Evolutionary conservation across 2,329 filamentous ascomycete genomes (phyloP), one percentile per base, ranked within the genome.

Genomic region (Fusarium fujikuroi): DNA sequence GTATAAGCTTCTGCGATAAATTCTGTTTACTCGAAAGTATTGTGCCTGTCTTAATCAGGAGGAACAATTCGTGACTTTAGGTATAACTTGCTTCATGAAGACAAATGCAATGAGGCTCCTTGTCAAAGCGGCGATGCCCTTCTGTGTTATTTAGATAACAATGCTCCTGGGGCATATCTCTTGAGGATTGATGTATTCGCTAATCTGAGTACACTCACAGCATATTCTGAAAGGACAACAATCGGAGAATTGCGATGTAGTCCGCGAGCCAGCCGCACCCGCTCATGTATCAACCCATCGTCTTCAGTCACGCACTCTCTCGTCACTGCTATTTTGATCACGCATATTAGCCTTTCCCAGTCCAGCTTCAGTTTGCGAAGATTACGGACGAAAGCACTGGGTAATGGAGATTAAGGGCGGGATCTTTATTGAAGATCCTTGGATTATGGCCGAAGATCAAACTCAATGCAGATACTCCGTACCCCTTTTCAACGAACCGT

Each of bases 401-500:
- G 18, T 21, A 30, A 39, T 16, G 28, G 11, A 44, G 50, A 59
- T 49, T 40, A 63, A 36, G 37, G n/a, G 44, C 34, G 15, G 40
- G 49, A 61, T 43, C 49, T 67, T 44, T 46, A 53, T 42, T 52
- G 25, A 50, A 44, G 39, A 47, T 62, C 40, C 46, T 42, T 40
- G 43, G 36, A 37, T 32, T 11, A 49, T 40, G 25, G 34, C 23
- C 16, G 37, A 50, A 23, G 61, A 57, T 61, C 49, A 28, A 53
- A 19, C 37, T 47, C 44, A 23, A 39, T 34, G 23, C 36, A 25
- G 23, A 34, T n/a, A 37, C 44, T 28, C 44, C 25, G 25, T 15
- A 12, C 59, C 62, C 71, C 70, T 68, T 67, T 74, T 36, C 49
- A n/a, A 30, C 19, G 12, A 21, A 18, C 50, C 34, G 7, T 14